Base-by-base conservation (phyloP, 2,329 filamentous ascomycete genomes). In the Fusarium incarnatum region DNA sequence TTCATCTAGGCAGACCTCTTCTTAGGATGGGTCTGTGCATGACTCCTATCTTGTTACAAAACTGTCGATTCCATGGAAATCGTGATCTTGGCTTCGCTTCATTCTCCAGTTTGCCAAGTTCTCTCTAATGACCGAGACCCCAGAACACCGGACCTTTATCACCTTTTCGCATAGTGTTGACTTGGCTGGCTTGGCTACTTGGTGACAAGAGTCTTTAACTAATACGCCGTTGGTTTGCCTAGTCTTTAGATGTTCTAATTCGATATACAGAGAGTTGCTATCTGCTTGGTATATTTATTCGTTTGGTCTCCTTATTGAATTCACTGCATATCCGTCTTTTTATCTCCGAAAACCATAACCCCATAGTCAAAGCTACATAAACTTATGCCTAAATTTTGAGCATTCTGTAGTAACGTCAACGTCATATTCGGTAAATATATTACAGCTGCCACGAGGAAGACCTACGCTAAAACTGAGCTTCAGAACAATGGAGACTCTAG, bases 81-180 rank as follows among this genome's bases (percentile, higher is more conserved):
- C 16, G 28, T 30, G 9, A 34, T 20, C 22, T 30, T n/a, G 34
- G 41, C 25, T 37, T 42, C 25, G 41, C 25, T 37, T 37, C n/a
- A 2, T 37, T 27, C 28, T 42, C 67, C 44, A 52, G 28, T 48
- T 42, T 55, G 37, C 50, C 50, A 56, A 65, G 55, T 41, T 45
- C 34, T 37, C 18, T 12, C 37, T 47, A 48, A 37, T 34, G 28
- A 37, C 62, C 42, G 28, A 57, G 56, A 20, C 60, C n/a, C 32
- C 25, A 42, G 12, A 47, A 20, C 22, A 16, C 20, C 22, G 45
- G 49, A 41, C 23, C 54, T 45, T 50, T 48, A n/a, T 57, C 25
- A 37, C 37, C 28, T 42, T 44, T 28, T 45, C 20, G n/a, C 34
- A 11, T 40, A 37, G 22, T 25, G 25, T n/a, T 20, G 40, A 20